Evolutionary conservation across 768 basidiomycete species (phyloP).

Genomic region (Panus rudis): DNA sequence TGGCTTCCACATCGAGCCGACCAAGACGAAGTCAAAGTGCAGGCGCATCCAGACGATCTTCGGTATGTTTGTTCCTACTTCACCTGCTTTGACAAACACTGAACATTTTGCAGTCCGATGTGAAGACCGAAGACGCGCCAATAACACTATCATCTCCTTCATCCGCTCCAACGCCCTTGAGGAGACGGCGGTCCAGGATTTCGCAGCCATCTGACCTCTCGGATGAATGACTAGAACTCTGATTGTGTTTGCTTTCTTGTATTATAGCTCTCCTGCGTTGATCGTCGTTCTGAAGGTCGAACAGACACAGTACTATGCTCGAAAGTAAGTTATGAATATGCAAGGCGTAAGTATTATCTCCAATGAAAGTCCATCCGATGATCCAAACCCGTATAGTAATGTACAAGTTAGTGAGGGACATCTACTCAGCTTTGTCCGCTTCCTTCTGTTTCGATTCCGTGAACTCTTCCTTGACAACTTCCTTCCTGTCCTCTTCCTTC

Average conservation of each 20-base stretch:
- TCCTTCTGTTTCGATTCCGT: constrained; percentile 19
- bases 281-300: too few species aligned
- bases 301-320: too few species aligned
- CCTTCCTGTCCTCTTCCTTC: constrained; percentile 21
- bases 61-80: constrained; percentile 1
- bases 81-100: neutral
- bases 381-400: too few species aligned
- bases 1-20: constrained; percentile 6
- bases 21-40: constrained; percentile 9
- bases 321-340: too few species aligned
- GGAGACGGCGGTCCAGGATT: constrained; percentile 8
- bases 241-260: constrained; percentile 1
- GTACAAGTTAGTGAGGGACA: too few species aligned
- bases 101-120: neutral
- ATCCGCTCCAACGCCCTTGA: constrained; percentile 8
- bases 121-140: constrained; percentile 6
- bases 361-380: too few species aligned
- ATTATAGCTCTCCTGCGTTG: too few species aligned
- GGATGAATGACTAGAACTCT: too few species aligned
- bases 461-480: constrained; percentile 12
- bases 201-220: constrained; percentile 8
- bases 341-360: too few species aligned
- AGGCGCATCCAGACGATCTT: neutral
- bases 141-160: neutral
- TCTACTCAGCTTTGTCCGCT: too few species aligned